These are phyloP conservation scores for Brassica incana DNA, from an alignment of 345 rosid genomes.

Conservation along the genomic window DNA sequence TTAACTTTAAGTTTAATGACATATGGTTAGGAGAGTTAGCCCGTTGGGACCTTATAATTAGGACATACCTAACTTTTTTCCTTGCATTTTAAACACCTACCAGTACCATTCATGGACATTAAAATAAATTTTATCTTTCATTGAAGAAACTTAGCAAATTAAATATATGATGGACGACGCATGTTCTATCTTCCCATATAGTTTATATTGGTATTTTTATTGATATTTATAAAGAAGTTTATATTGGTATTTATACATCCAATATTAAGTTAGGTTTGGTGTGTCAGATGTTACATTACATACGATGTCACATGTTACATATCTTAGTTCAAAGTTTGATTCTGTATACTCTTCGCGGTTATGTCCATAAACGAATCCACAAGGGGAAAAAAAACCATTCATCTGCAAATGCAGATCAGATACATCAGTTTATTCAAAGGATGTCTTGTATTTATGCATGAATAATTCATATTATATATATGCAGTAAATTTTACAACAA, in stretches of 20 bases:
- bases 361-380: not conserved
- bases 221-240: not conserved
- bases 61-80: slow-evolving; percentile 31
- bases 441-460: not conserved
- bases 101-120: slow-evolving; percentile 8
- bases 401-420: not conserved
- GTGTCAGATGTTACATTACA: not conserved
- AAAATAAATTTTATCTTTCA: slow-evolving; percentile 2
- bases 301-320: not conserved
- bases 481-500: not conserved
- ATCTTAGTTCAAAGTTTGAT: not conserved
- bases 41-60: slow-evolving; percentile 6
- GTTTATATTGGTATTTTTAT: not conserved
- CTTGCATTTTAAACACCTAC: slow-evolving; percentile 9
- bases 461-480: not conserved
- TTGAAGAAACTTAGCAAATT: not conserved
- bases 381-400: not conserved
- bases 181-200: not conserved
- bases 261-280: not conserved
- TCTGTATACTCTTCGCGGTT: not conserved
- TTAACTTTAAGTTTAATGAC: slow-evolving; percentile 20
- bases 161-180: not conserved
- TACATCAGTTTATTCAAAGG: not conserved
- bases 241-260: not conserved
- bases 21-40: slow-evolving; percentile 27